Evolutionary conservation across 2,329 filamentous ascomycete species (phyloP).

Genomic region (Hypoxylon sp.): DNA sequence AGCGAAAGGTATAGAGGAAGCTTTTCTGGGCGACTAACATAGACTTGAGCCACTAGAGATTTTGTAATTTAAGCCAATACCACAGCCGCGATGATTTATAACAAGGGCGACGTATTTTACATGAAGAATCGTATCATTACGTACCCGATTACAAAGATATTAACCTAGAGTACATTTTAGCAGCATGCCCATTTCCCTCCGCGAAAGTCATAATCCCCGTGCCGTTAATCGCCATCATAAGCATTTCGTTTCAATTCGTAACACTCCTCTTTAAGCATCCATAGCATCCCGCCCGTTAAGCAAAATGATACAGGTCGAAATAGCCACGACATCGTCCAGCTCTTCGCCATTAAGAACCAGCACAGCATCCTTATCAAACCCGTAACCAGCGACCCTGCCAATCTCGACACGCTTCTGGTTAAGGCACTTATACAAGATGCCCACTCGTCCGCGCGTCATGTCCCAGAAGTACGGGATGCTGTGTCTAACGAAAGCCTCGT

Average conservation of each 20-base stretch:
- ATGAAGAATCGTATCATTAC: constrained; percentile 38
- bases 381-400: constrained; percentile 51
- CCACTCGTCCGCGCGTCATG: constrained; percentile 52
- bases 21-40: constrained; percentile 1
- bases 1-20: not conserved
- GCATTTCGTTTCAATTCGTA: constrained; percentile 5
- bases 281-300: constrained; percentile 56
- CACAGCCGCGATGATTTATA: constrained; percentile 1
- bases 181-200: not conserved
- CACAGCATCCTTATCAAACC: constrained; percentile 55
- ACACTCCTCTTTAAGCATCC: constrained; percentile 46
- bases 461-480: constrained; percentile 58
- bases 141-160: constrained; percentile 36
- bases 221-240: not conserved
- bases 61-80: not conserved
- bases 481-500: constrained; percentile 55
- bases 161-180: constrained; percentile 28
- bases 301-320: constrained; percentile 54
- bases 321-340: constrained; percentile 53
- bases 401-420: constrained; percentile 56
- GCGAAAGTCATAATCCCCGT: not conserved
- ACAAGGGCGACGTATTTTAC: constrained; percentile 6
- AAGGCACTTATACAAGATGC: constrained; percentile 54
- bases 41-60: constrained; percentile 14
- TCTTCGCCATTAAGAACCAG: constrained; percentile 53